These are phyloP conservation scores for Sanghuangporus sanghuang DNA, from an alignment of 1,284 basidiomycete species.

Conservation along the genomic window DNA sequence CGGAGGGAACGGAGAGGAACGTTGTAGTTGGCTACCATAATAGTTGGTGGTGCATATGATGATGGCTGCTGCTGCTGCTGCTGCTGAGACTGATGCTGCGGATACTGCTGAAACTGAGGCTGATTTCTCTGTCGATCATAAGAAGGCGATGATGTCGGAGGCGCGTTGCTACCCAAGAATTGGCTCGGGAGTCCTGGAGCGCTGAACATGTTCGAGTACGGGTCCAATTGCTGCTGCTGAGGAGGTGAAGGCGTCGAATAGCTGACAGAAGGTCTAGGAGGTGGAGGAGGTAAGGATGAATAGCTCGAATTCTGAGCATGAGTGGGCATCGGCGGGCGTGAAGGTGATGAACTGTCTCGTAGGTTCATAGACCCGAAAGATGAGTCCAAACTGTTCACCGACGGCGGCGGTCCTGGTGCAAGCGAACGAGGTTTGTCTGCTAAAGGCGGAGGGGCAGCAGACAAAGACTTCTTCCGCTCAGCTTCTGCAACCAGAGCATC, in stretches of 20 bases:
- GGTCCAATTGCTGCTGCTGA: constrained; percentile 19
- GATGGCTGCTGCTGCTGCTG: constrained; percentile 21
- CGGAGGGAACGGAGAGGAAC: constrained; percentile 19
- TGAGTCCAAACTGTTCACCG: constrained; percentile 33
- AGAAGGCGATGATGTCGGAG: constrained; percentile 6
- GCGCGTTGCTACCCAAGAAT: background rate
- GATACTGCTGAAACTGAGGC: constrained; percentile 18
- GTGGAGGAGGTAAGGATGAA: constrained; percentile 28
- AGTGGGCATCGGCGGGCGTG: constrained; percentile 19
- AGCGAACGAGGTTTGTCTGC: constrained; percentile 46
- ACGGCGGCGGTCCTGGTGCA: constrained; percentile 36
- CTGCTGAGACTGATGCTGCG: constrained; percentile 24
- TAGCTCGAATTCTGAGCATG: constrained; percentile 18
- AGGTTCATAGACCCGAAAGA: constrained; percentile 54
- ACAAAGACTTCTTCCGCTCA: constrained; percentile 56
- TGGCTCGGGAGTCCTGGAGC: constrained; percentile 1
- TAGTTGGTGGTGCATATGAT: constrained; percentile 25
- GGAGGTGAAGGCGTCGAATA: constrained; percentile 31
- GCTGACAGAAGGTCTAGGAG: constrained; percentile 24
- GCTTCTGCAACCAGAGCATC: constrained; percentile 63
- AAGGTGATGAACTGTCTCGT: constrained; percentile 20
- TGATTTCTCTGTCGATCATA: constrained; percentile 4
- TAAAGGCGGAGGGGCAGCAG: constrained; percentile 34
- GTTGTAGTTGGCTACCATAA: constrained; percentile 3
- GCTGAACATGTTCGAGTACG: constrained; percentile 21